Percentiles rank a stretch among this genome's conserved stretches.
Evolutionary conservation across 306 rosid species (phyloP).

Genomic region (Luffa aegyptiaca): DNA sequence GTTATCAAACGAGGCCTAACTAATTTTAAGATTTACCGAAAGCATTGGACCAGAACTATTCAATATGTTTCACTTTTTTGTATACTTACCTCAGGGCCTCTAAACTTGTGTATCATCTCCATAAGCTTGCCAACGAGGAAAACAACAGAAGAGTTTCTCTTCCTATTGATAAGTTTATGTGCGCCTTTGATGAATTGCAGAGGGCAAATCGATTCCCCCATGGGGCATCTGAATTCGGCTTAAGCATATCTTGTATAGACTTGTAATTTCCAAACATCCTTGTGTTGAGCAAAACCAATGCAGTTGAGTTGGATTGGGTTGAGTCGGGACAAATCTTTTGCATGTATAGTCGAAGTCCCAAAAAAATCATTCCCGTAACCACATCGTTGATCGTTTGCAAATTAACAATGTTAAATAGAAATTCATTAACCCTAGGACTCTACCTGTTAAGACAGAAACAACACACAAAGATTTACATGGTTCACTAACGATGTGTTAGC

Average conservation of each 20-base stretch:
- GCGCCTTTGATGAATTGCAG: slow-evolving; percentile 35
- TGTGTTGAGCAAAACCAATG: slow-evolving; percentile 46
- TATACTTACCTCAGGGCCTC: slow-evolving; percentile 36
- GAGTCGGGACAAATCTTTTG: slow-evolving; percentile 25
- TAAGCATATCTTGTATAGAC: slow-evolving; percentile 37
- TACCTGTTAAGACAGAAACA: no score
- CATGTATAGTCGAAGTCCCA: slow-evolving; percentile 44
- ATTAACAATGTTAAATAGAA: no score
- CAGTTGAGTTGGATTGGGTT: slow-evolving; percentile 29
- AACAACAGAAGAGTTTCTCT: slow-evolving; percentile 34
- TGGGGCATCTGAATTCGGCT: slow-evolving; percentile 23
- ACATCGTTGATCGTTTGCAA: slow-evolving; percentile 47
- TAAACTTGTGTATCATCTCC: slow-evolving; percentile 31
- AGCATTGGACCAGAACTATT: no score
- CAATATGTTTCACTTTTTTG: no score
- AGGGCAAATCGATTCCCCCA: slow-evolving; percentile 56
- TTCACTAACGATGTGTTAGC: no score
- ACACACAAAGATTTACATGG: no score
- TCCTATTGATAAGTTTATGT: slow-evolving; percentile 28
- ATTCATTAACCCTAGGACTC: no score
- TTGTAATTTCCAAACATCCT: slow-evolving; percentile 37
- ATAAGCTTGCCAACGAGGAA: slow-evolving; percentile 23
- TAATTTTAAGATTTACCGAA: no score
- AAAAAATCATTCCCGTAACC: slow-evolving; percentile 30
- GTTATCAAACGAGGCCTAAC: no score